Conservation (phyloP, 73 alveolate genomes). For the Breviolum minutum region DNA sequence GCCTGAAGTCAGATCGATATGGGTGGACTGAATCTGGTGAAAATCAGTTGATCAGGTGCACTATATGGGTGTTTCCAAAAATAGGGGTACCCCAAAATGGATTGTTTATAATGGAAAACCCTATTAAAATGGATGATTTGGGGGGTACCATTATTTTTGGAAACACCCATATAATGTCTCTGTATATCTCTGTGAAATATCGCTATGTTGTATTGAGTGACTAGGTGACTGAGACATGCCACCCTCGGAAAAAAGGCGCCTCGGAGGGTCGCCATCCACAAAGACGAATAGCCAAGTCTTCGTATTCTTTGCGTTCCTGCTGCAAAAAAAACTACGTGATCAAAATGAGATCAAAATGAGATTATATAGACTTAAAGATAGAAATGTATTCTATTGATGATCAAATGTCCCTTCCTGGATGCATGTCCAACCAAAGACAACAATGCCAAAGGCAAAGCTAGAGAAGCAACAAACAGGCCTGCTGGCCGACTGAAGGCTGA, state of each 20-base stretch:
- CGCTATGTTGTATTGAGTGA: neutral
- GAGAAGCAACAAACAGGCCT: neutral
- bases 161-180: too few species aligned
- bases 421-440: neutral
- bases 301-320: conserved; percentile 90
- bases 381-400: too few species aligned
- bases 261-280: conserved; percentile 69
- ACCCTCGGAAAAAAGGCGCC: neutral
- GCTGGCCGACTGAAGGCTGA: conserved; percentile 79
- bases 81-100: too few species aligned
- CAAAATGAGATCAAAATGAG: too few species aligned
- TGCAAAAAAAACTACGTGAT: neutral
- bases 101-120: too few species aligned
- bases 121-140: too few species aligned
- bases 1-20: neutral
- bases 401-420: neutral
- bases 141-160: too few species aligned
- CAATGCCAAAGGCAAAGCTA: neutral
- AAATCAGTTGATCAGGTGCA: too few species aligned
- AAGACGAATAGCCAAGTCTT: conserved; percentile 69
- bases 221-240: neutral
- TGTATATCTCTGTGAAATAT: neutral
- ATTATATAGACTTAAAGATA: too few species aligned
- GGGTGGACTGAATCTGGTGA: too few species aligned
- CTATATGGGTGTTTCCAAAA: too few species aligned